phyloP scores from a whole-genome alignment of 2,329 filamentous ascomycete species.

The Capronia americana region DNA sequence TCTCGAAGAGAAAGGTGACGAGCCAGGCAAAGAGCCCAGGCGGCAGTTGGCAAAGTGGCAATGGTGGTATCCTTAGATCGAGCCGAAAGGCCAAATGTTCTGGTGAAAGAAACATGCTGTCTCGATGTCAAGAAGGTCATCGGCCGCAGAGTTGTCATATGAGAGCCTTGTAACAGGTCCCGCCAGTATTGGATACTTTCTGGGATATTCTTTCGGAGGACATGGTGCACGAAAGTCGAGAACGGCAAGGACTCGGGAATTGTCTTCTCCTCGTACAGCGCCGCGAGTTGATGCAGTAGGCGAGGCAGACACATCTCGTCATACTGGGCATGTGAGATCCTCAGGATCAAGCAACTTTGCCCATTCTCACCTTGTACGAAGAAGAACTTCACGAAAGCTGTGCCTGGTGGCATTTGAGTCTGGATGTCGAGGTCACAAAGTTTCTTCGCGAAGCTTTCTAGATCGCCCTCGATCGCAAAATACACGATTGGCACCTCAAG shows the following conservation, averaged over 20 bases:
- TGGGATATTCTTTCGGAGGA: too few species aligned
- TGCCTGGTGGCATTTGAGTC: conserved; percentile 63
- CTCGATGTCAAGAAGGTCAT: not conserved
- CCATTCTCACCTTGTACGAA: conserved; percentile 43
- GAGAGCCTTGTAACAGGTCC: too few species aligned
- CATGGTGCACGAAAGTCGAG: too few species aligned
- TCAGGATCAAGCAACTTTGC: too few species aligned
- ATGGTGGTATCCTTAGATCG: conserved; percentile 64
- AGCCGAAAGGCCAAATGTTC: conserved; percentile 50
- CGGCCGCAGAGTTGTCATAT: conserved; percentile 44
- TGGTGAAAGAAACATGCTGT: conserved; percentile 37
- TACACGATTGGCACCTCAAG: conserved; percentile 60
- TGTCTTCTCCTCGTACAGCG: too few species aligned
- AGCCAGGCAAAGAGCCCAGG: conserved; percentile 69
- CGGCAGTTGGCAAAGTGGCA: conserved; percentile 70
- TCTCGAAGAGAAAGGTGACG: conserved; percentile 60
- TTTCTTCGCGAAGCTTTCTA: conserved; percentile 60
- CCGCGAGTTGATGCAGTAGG: too few species aligned
- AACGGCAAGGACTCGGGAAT: too few species aligned
- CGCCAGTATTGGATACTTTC: too few species aligned
- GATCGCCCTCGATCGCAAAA: conserved; percentile 59
- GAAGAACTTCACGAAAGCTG: conserved; percentile 67
- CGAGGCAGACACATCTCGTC: too few species aligned
- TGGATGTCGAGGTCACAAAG: conserved; percentile 64
- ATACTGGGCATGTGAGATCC: too few species aligned